Evolutionary conservation across 2,329 filamentous ascomycete genomes (phyloP).

Genomic region (Colletotrichum sp.): DNA sequence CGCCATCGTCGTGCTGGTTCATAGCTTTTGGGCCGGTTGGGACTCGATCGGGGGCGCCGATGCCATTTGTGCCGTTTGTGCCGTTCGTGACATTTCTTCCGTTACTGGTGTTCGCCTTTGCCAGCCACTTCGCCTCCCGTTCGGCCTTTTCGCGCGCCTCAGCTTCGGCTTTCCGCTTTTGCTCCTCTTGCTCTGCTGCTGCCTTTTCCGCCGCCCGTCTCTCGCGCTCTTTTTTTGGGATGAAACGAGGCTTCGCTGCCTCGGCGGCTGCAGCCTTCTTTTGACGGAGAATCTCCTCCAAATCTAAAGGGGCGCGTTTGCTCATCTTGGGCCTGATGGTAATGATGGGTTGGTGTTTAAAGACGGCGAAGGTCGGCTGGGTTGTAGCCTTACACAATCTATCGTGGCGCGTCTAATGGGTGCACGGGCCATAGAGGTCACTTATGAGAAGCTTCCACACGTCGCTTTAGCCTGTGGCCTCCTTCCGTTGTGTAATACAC

Average conservation of each 20-base stretch:
- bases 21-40: slow-evolving; percentile 16
- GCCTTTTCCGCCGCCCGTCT: slow-evolving; percentile 79
- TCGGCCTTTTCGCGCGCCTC: slow-evolving; percentile 76
- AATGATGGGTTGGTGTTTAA: not conserved
- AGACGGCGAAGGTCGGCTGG: not conserved
- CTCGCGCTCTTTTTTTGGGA: slow-evolving; percentile 84
- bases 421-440: not conserved
- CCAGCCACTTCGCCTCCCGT: slow-evolving; percentile 53
- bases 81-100: slow-evolving; percentile 28
- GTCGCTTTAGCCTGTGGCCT: not conserved
- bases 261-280: slow-evolving; percentile 87
- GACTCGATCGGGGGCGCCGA: slow-evolving; percentile 50
- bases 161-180: slow-evolving; percentile 51
- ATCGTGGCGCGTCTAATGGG: not conserved
- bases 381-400: not conserved
- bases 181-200: slow-evolving; percentile 69
- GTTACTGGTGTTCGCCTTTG: slow-evolving; percentile 19
- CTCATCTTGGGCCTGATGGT: not conserved
- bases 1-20: slow-evolving; percentile 35
- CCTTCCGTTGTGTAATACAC: not conserved
- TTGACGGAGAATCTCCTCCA: slow-evolving; percentile 84
- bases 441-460: not conserved
- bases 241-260: slow-evolving; percentile 85
- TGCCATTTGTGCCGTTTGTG: slow-evolving; percentile 46
- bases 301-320: slow-evolving; percentile 65